Base-by-base conservation (phyloP, 2,329 filamentous ascomycete genomes). In the Aspergillus tubingensis region DNA sequence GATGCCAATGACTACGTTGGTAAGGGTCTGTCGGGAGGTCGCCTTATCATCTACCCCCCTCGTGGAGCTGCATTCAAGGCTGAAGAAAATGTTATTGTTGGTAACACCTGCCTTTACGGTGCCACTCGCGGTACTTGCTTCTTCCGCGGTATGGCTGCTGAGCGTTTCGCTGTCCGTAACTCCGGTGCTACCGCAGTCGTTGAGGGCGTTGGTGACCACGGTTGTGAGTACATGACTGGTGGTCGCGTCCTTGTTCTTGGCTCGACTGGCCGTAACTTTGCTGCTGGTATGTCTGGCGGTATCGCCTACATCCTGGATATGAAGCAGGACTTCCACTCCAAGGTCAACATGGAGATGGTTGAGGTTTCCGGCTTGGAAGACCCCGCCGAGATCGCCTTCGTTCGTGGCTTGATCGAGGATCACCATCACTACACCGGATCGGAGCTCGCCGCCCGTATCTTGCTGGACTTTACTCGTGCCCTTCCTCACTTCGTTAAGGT, bases 191-290 rank as follows among this genome's bases (percentile, higher is more conserved):
- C 89, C 27, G 92, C 94, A n/a, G 91, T 98, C 66, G 93, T 97
- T 64, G 94, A 98, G 79, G 94, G 94, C 80, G 86, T 96, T 66
- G 94, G 94, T 83, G 94, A 98, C 77, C 94, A 98, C 76, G 91
- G 92, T 64, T 97, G 93, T 75, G 94, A 98, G 83, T 98, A 98
- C 85, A 98, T 98, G 94, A 97, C 94, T 72, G 94, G 94, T 75
- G 94, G 94, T 74, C 91, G 93, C 73, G 84, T 97, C 54, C 82
- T 98, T 65, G 85, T 96, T 72, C 85, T 98, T 51, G 94, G 94
- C 60, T 87, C 86, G 71, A 96, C 92, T 73, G 94, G 94, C 49
- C 93, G 94, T 70, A 98, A 98, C 83, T 98, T 98, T 73, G 94
- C 93, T 70, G 94, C 94, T 63, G 94, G 94, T 83, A 98, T 98